Evolutionary conservation across 768 basidiomycete genomes (phyloP), one percentile per base, ranked within the genome.

Genomic region (Mycena pura): DNA sequence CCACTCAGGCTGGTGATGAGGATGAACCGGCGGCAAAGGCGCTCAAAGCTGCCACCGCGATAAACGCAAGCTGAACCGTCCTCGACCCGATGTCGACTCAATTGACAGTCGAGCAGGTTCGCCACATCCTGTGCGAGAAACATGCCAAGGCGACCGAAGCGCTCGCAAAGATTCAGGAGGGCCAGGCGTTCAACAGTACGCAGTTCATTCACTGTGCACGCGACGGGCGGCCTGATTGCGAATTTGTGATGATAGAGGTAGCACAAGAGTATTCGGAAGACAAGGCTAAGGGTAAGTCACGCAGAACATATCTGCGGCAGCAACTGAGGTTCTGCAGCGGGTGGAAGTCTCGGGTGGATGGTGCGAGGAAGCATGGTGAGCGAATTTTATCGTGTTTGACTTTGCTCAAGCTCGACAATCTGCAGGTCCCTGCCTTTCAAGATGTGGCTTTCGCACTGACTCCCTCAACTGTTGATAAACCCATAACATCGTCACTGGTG

Each of bases 241-340:
- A n/a, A n/a, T n/a, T n/a, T n/a, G n/a, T n/a, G n/a, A n/a, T n/a
- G n/a, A n/a, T 19, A 65, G 63, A 93, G 73, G 90, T 93, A 31
- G 93, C 93, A 6, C 89, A 93, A 69, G 93, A 93, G 68, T 94
- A 92, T 66, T 94, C 93, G 1, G 92, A 93, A 73, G 93, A 95
- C 76, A 95, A 95, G 71, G 93, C 93, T 6, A 95, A 93, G 82
- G 84, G 92, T 90, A 56, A 21, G 71, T 68, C 28, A n/a, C n/a
- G n/a, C n/a, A n/a, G n/a, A n/a, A n/a, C n/a, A n/a, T n/a, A n/a
- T 25, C 11, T 9, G 24, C n/a, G 36, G 36, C 8, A n/a, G 31
- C 5, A n/a, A n/a, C 28, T 38, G 14, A 51, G 39, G 29, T 32
- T 39, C 40, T 46, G 10, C 39, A 93, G 93, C 87, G 70, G 93